Conservation (phyloP, 2,329 filamentous ascomycete species). For the Microsporum audouinii region DNA sequence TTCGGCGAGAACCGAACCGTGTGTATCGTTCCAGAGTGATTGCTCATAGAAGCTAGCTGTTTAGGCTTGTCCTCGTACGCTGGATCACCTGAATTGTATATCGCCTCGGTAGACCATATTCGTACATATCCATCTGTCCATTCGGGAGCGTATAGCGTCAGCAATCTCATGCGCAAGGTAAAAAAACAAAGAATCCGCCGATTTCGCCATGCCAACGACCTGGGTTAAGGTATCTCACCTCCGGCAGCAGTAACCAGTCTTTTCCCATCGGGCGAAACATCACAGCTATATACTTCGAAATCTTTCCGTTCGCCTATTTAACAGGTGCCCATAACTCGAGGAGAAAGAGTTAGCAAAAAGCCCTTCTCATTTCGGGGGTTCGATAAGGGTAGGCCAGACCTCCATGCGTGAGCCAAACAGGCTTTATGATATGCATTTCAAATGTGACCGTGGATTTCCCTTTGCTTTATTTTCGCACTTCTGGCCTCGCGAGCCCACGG, state of each 20-base stretch:
- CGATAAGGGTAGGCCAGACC: slow-evolving; percentile 41
- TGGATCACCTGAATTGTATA: slow-evolving; percentile 65
- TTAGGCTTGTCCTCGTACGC: slow-evolving; percentile 64
- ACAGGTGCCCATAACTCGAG: slow-evolving; percentile 1
- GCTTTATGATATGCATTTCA: slow-evolving; percentile 78
- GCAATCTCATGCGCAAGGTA: neutral
- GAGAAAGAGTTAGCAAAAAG: neutral
- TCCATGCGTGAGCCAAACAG: slow-evolving; percentile 89
- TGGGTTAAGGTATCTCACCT: slow-evolving; percentile 43
- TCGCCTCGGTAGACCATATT: slow-evolving; percentile 93
- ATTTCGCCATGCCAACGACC: slow-evolving; percentile 12
- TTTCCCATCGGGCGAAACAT: slow-evolving; percentile 88
- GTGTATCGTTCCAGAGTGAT: slow-evolving; percentile 94
- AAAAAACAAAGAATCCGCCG: neutral
- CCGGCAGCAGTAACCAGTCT: slow-evolving; percentile 88
- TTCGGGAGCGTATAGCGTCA: neutral
- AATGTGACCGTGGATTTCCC: neutral
- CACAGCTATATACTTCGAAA: slow-evolving; percentile 96
- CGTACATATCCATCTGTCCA: slow-evolving; percentile 78
- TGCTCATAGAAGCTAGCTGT: slow-evolving; percentile 95
- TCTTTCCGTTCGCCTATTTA: slow-evolving; percentile 81
- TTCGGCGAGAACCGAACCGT: slow-evolving; percentile 94
- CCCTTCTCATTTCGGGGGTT: neutral
- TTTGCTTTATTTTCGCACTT: neutral
- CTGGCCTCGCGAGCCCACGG: neutral